Percentiles rank a stretch among this genome's conserved stretches.
Conservation (phyloP, 768 basidiomycete genomes). For the Strobilomyces dryophilus region DNA sequence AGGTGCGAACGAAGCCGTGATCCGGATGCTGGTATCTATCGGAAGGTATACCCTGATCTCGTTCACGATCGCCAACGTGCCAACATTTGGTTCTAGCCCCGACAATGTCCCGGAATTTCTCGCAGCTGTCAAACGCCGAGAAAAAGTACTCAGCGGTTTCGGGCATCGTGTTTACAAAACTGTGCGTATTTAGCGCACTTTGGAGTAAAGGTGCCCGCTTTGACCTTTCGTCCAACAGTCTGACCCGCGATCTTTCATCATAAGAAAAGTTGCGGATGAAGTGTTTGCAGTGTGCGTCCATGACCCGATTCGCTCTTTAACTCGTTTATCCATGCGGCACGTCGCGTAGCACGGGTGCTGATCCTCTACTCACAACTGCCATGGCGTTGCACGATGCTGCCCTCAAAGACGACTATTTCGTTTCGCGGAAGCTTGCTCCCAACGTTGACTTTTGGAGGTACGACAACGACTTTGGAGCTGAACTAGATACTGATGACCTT, state of each 20-base stretch:
- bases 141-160: slow-evolving; percentile 87
- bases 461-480: not conserved
- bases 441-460: slow-evolving; percentile 88
- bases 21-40: slow-evolving; percentile 88
- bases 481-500: not conserved
- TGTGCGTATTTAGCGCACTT: slow-evolving; percentile 31
- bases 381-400: slow-evolving; percentile 87
- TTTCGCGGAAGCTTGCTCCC: slow-evolving; percentile 74
- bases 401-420: slow-evolving; percentile 88
- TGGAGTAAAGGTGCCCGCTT: not conserved
- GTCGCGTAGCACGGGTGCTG: slow-evolving; percentile 66
- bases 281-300: slow-evolving; percentile 78
- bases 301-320: not conserved
- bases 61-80: not conserved
- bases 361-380: slow-evolving; percentile 82
- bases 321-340: not conserved
- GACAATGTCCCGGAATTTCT: slow-evolving; percentile 83
- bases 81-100: slow-evolving; percentile 42
- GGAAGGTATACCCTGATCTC: slow-evolving; percentile 51
- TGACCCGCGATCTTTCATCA: slow-evolving; percentile 88
- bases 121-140: slow-evolving; percentile 81
- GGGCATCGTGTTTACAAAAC: slow-evolving; percentile 86
- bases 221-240: slow-evolving; percentile 43
- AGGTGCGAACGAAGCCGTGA: slow-evolving; percentile 91
- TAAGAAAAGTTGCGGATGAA: slow-evolving; percentile 85